These are phyloP conservation scores for Globisporangium splendens DNA, from an alignment of 352 stramenopile species.

Conservation along the genomic window DNA sequence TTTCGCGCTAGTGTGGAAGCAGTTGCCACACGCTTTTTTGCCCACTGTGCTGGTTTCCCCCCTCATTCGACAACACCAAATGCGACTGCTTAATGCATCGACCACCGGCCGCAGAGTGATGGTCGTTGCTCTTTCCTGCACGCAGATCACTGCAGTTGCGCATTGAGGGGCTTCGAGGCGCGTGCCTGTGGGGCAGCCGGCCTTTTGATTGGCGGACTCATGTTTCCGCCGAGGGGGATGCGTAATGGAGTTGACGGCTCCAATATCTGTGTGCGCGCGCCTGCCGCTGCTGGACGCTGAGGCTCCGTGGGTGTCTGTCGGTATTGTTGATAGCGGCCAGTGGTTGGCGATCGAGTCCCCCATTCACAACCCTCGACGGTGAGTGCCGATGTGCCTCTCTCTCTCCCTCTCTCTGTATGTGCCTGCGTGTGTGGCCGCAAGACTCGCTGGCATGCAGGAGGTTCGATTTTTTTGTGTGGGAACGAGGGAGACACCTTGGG, in stretches of 20 bases:
- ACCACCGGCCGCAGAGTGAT: neutral
- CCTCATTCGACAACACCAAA: neutral
- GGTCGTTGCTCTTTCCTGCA: neutral
- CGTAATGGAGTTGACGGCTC: neutral
- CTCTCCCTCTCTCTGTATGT: too few species aligned
- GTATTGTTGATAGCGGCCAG: too few species aligned
- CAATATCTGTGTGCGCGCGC: neutral
- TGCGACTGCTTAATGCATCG: neutral
- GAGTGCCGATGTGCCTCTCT: too few species aligned
- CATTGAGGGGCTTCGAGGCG: neutral
- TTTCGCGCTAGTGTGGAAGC: neutral
- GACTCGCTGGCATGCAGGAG: too few species aligned
- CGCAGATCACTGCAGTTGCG: neutral
- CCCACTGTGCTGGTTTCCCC: neutral
- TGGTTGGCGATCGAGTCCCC: too few species aligned
- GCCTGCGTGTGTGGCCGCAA: too few species aligned
- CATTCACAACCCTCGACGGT: too few species aligned
- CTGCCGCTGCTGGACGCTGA: too few species aligned
- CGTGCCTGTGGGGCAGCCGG: neutral
- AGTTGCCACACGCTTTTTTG: too few species aligned
- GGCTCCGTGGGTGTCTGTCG: too few species aligned
- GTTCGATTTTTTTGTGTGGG: neutral
- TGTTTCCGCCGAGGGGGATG: neutral
- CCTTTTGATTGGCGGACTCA: slow-evolving; percentile 3
- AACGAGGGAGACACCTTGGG: neutral